Conservation (phyloP, 129 eudicot genomes). For the Silybum marianum region DNA sequence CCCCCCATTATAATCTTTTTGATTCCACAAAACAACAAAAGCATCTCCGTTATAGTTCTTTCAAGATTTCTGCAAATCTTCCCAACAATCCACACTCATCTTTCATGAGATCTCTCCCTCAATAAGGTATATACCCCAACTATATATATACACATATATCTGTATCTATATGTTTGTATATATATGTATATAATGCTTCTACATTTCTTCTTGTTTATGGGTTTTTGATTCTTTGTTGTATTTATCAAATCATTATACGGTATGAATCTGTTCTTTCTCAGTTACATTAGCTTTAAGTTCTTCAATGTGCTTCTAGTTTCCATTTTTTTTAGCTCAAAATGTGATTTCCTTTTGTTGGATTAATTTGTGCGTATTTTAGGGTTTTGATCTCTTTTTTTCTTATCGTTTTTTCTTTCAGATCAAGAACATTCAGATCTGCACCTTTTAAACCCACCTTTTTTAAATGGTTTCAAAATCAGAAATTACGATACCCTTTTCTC, state of each 20-base stretch:
- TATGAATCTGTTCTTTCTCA: background rate
- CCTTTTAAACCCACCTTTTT: background rate
- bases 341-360: background rate
- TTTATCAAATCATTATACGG: background rate
- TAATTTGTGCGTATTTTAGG: background rate
- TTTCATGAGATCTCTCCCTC: background rate
- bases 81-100: background rate
- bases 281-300: background rate
- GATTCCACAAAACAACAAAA: constrained; percentile 16
- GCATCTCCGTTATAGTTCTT: background rate
- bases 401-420: constrained; percentile 21
- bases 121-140: constrained; percentile 8
- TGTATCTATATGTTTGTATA: background rate
- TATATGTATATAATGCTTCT: background rate
- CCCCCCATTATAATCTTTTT: background rate
- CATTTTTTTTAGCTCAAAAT: background rate
- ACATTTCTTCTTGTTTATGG: background rate
- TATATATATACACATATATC: background rate
- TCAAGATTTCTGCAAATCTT: constrained; percentile 5
- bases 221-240: background rate
- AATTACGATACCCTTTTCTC: background rate
- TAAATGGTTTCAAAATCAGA: background rate
- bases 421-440: constrained; percentile 45
- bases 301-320: background rate
- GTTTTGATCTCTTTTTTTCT: background rate